phyloP scores from a whole-genome alignment of 208 protist species.

The Wallacemonas sp. region DNA sequence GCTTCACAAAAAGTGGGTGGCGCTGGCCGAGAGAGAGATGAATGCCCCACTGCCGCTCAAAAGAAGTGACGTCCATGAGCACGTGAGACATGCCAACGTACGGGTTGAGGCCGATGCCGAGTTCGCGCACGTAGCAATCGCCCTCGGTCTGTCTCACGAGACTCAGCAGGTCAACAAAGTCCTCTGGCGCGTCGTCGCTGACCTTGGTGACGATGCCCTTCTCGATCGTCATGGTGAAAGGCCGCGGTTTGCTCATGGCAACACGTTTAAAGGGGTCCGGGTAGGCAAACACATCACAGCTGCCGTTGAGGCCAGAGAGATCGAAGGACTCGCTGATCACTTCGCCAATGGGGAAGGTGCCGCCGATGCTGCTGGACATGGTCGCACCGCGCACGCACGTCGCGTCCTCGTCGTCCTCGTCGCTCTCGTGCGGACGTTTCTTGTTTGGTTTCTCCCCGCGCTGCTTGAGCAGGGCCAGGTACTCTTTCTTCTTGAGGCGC shows the following conservation, averaged over 20 bases:
- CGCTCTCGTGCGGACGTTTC: constrained; percentile 28
- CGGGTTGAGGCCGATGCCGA: constrained; percentile 91
- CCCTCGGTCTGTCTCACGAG: constrained; percentile 84
- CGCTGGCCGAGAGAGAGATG: constrained; percentile 88
- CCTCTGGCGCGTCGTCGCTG: constrained; percentile 55
- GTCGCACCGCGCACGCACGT: constrained; percentile 32
- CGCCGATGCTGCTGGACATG: constrained; percentile 84
- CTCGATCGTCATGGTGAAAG: constrained; percentile 76
- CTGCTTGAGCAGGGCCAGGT: constrained; percentile 57
- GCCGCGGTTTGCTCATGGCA: constrained; percentile 53
- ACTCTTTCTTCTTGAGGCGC: constrained; percentile 80
- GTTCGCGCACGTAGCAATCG: constrained; percentile 84
- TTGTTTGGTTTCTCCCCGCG: constrained; percentile 54
- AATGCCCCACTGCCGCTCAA: constrained; percentile 91
- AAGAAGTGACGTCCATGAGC: constrained; percentile 88
- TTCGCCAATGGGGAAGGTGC: constrained; percentile 90
- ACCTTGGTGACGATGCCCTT: constrained; percentile 67
- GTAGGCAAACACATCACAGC: constrained; percentile 82
- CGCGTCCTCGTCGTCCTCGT: constrained; percentile 40
- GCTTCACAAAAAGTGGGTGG: constrained; percentile 90
- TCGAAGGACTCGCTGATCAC: constrained; percentile 90
- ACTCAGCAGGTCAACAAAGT: constrained; percentile 76
- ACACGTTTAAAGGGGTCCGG: constrained; percentile 78
- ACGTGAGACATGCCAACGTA: constrained; percentile 71
- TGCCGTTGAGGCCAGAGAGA: constrained; percentile 77